Evolutionary conservation across 495 filamentous ascomycete species (phyloP), one percentile per base, ranked within the genome.

Genomic region (Xylaria venustula): DNA sequence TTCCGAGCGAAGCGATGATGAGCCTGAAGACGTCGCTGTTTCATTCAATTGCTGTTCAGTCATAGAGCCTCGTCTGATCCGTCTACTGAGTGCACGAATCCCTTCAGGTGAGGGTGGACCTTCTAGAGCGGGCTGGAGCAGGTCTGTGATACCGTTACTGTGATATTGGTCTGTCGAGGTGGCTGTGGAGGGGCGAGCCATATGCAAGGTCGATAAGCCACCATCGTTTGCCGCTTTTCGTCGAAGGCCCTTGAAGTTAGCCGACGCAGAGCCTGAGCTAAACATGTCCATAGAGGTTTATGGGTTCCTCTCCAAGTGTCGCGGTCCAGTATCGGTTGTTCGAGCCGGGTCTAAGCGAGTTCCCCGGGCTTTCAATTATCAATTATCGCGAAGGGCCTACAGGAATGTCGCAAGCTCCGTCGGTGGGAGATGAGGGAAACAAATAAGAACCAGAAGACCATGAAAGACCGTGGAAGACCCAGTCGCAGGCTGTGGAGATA

Each of bases 21-120:
- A 77, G 23, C 74, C 75, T 15, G 80, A 82, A 36, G 81, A 81
- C 57, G 75, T 67, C 49, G 77, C 74, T 54, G 74, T 62, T 70
- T 81, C 73, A 58, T 71, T 76, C 50, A 67, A 67, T 61, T 79
- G 75, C 63, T 78, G 77, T 46, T 77, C 75, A 54, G 71, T 64
- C 42, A 64, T 72, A 30, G 79, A 80, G 6, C 74, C 71, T 52
- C 75, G 73, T 67, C 77, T 81, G 72, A 81, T 75, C 62, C 79
- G 75, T 61, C 77, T 76, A 61, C 72, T 81, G 30, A 83, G 71
- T 25, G 77, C 75, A 53, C 82, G 80, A 62, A 83, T 76, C 52
- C 75, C 74, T 63, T 82, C 78, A 51, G 82, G 80, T 6, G 82
- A 84, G 14, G 81, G 81, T 32, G 81, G 82, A 37, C 78, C 79